Conservation (phyloP, 1,284 basidiomycete species). For the Pseudozyma sp. region DNA sequence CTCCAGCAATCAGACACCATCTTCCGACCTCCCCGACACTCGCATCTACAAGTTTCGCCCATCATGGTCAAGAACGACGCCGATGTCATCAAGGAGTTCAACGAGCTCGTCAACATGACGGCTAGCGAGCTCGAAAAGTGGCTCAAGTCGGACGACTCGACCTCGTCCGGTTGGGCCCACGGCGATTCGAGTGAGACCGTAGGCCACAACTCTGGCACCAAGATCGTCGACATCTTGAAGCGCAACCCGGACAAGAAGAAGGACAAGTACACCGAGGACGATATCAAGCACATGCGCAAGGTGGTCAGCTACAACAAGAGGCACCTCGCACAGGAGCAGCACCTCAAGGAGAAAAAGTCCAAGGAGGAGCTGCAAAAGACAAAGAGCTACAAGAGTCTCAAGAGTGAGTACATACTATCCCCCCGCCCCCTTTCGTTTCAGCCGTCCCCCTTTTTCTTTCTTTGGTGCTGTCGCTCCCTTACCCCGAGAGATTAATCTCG, state of each 20-base stretch:
- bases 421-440: slow-evolving; percentile 17
- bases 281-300: slow-evolving; percentile 67
- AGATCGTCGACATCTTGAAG: slow-evolving; percentile 65
- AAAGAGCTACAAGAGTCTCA: slow-evolving; percentile 56
- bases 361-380: slow-evolving; percentile 58
- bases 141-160: slow-evolving; percentile 61
- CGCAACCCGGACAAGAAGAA: slow-evolving; percentile 65
- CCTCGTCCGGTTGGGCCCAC: slow-evolving; percentile 59
- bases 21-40: slow-evolving; percentile 2
- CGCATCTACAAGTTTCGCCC: slow-evolving; percentile 6
- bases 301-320: slow-evolving; percentile 68
- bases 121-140: slow-evolving; percentile 61
- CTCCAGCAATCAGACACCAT: neutral
- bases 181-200: slow-evolving; percentile 54
- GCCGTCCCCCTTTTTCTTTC: slow-evolving; percentile 11
- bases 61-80: slow-evolving; percentile 55
- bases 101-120: slow-evolving; percentile 68
- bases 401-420: slow-evolving; percentile 42
- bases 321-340: slow-evolving; percentile 64
- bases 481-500: neutral
- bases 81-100: slow-evolving; percentile 61
- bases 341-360: slow-evolving; percentile 56
- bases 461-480: slow-evolving; percentile 1
- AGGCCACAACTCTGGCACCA: slow-evolving; percentile 59
- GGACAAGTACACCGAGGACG: slow-evolving; percentile 63